Evolutionary conservation across 2,329 filamentous ascomycete genomes (phyloP), one percentile per base, ranked within the genome.

Genomic region (Penicillium sp.): DNA sequence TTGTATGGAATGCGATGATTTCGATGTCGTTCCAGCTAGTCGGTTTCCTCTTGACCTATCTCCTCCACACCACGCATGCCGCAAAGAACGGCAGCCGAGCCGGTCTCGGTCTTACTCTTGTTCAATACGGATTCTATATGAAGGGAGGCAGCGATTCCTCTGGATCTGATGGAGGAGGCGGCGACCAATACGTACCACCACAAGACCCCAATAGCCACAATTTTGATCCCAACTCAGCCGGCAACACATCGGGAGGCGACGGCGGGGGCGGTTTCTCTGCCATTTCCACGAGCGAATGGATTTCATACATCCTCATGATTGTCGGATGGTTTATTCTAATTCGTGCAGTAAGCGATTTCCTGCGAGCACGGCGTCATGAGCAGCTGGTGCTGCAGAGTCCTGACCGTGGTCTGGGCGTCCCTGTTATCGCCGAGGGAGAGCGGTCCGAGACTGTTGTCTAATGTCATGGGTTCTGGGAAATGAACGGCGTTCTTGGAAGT

Each of bases 251-350:
- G 1, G 62, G 64, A 26, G 64, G 61, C 46, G 64, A 64, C 44
- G 63, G 62, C 18, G 66, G 63, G 7, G 61, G 74, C 33, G 74
- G 76, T 10, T 67, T 80, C 8, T 73, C 77, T 6, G 82, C 84
- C 29, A 84, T 96, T 34, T 84, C 81, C 5, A 87, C 87, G 45
- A 87, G 83, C 58, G 92, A 97, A 68, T 97, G 90, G 90, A 79
- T 96, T 57, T 90, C 91, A 9, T 99, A 97, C 65, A 79, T 89
- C 13, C 75, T 99, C 41, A 99, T 99, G 94, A 90, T 99, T 67
- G 88, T 96, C 1, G 94, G 94, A 4, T 99, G 94, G 94, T 97
- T 97, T 68, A 91, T 99, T 56, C 78, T 99, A 56, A 97, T 99
- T 68, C 85, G 92, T 72, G 87, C 91, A n/a, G 85, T 96, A 15